These are phyloP conservation scores for Eruca vesicaria DNA, from an alignment of 441 rosid genomes.

Conservation along the genomic window DNA sequence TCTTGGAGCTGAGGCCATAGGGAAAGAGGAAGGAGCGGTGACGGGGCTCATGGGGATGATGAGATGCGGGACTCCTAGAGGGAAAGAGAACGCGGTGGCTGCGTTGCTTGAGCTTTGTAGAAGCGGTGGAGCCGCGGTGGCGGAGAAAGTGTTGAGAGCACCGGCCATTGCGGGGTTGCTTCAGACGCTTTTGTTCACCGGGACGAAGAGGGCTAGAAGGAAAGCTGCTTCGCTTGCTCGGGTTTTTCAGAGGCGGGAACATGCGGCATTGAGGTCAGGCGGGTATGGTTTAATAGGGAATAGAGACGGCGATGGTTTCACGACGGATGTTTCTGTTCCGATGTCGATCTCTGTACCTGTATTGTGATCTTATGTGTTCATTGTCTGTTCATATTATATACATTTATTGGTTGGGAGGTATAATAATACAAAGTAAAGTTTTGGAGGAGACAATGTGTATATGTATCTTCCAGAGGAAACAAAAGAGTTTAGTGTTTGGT, in stretches of 20 bases:
- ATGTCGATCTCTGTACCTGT: conserved; percentile 75
- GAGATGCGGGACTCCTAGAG: conserved; percentile 89
- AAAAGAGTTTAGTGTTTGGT: background rate
- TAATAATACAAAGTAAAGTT: conserved; percentile 30
- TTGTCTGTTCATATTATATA: conserved; percentile 31
- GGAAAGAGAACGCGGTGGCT: conserved; percentile 94
- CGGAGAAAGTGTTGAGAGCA: conserved; percentile 70
- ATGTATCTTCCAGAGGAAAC: background rate
- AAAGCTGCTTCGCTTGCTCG: conserved; percentile 93
- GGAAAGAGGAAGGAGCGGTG: conserved; percentile 66
- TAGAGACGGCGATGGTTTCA: conserved; percentile 53
- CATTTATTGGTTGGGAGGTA: conserved; percentile 42
- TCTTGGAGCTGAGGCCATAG: conserved; percentile 70
- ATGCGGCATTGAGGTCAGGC: conserved; percentile 53
- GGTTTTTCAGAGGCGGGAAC: conserved; percentile 77
- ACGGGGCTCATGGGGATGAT: conserved; percentile 71
- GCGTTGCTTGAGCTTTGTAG: conserved; percentile 90
- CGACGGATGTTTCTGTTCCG: conserved; percentile 63
- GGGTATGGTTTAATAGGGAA: conserved; percentile 70
- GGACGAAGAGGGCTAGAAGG: conserved; percentile 91
- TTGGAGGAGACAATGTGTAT: conserved; percentile 2
- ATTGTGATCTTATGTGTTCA: conserved; percentile 42
- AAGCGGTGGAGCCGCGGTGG: conserved; percentile 67
- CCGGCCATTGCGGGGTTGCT: conserved; percentile 85
- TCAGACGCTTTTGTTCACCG: conserved; percentile 71